These are phyloP conservation scores for Lasiodiplodia hormozganensis DNA, from an alignment of 2,329 filamentous ascomycete species.

Conservation along the genomic window DNA sequence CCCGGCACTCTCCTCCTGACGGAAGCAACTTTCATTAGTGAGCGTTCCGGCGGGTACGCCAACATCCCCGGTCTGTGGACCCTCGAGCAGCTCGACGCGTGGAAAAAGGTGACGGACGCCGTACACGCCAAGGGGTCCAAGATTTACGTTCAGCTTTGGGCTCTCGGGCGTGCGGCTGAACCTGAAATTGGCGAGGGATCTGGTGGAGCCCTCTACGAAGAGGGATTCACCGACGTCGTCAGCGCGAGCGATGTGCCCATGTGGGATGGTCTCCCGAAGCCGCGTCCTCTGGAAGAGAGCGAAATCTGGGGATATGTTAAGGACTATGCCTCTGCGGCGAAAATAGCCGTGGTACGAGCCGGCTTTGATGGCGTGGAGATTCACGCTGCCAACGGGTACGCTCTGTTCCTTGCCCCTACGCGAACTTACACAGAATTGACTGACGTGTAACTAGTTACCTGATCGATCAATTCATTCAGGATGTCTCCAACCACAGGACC, in stretches of 20 bases:
- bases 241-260: not conserved
- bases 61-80: constrained; percentile 61
- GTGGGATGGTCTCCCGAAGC: constrained; percentile 35
- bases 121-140: constrained; percentile 66
- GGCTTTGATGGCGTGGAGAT: constrained; percentile 69
- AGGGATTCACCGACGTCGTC: not conserved
- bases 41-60: constrained; percentile 39
- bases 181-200: constrained; percentile 42
- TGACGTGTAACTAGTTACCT: constrained; percentile 59
- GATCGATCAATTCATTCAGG: constrained; percentile 69
- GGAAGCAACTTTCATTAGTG: constrained; percentile 62
- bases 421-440: not conserved
- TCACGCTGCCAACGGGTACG: constrained; percentile 62
- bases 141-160: constrained; percentile 69
- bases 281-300: constrained; percentile 46
- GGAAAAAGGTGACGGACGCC: constrained; percentile 66
- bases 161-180: constrained; percentile 62
- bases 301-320: constrained; percentile 48
- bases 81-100: constrained; percentile 61
- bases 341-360: constrained; percentile 52
- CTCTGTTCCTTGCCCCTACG: not conserved
- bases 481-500: constrained; percentile 60
- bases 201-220: constrained; percentile 33
- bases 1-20: constrained; percentile 65
- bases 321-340: constrained; percentile 51